Conservation (phyloP, 768 basidiomycete genomes). For the Pulveroboletus sp. region DNA sequence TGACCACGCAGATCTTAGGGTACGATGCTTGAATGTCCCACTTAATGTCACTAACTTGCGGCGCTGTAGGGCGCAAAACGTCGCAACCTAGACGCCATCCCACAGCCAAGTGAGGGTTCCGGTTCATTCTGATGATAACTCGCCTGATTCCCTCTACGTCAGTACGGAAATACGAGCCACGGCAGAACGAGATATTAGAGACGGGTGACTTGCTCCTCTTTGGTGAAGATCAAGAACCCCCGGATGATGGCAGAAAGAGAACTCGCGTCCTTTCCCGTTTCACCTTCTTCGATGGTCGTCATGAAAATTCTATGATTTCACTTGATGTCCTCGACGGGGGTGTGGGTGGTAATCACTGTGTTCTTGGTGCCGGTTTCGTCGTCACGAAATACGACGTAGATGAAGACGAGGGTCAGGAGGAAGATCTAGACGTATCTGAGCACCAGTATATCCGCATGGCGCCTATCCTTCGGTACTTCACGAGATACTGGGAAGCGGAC, state of each 20-base stretch:
- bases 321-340: slow-evolving; percentile 47
- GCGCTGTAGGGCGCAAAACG: slow-evolving; percentile 21
- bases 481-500: slow-evolving; percentile 46
- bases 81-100: slow-evolving; percentile 22
- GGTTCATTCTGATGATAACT: neutral
- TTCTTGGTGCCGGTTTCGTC: slow-evolving; percentile 56
- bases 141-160: slow-evolving; percentile 1
- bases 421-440: slow-evolving; percentile 34
- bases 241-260: slow-evolving; percentile 42
- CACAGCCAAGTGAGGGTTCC: slow-evolving; percentile 13
- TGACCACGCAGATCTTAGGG: slow-evolving; percentile 11
- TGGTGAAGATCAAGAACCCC: slow-evolving; percentile 40
- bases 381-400: slow-evolving; percentile 44
- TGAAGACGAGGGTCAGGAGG: slow-evolving; percentile 62
- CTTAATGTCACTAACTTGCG: neutral
- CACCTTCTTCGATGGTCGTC: slow-evolving; percentile 52
- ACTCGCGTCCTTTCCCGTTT: slow-evolving; percentile 57
- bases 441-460: slow-evolving; percentile 43
- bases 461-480: slow-evolving; percentile 41
- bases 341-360: slow-evolving; percentile 33
- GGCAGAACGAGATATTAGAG: slow-evolving; percentile 34
- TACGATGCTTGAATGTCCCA: slow-evolving; percentile 5
- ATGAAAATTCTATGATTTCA: slow-evolving; percentile 42
- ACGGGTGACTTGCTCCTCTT: slow-evolving; percentile 31
- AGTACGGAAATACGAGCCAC: slow-evolving; percentile 40